These are phyloP conservation scores for Trichophyton verrucosum DNA, from an alignment of 2,329 filamentous ascomycete species.

Conservation along the genomic window DNA sequence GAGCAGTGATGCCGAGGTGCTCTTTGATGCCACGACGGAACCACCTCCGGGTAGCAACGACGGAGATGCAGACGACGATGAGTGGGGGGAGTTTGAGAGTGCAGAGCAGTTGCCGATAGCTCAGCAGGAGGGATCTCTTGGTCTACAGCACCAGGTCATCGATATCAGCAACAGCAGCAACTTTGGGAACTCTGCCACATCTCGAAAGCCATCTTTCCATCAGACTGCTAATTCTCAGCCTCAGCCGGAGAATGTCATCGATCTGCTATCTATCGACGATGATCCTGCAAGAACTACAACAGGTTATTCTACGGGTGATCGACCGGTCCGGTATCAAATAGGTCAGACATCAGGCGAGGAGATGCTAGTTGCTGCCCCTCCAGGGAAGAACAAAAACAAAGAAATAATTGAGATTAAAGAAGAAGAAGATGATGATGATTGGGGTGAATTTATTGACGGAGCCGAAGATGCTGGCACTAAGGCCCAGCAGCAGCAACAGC, in stretches of 20 bases:
- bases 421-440: constrained; percentile 37
- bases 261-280: constrained; percentile 12
- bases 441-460: constrained; percentile 42
- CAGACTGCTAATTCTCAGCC: constrained; percentile 6
- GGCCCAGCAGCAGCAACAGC: not conserved
- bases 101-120: constrained; percentile 17
- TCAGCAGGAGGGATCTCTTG: not conserved
- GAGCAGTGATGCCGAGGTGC: constrained; percentile 34
- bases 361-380: constrained; percentile 9
- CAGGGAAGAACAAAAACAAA: constrained; percentile 9
- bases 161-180: not conserved
- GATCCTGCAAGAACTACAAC: not conserved
- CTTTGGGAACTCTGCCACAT: not conserved
- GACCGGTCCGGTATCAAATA: not conserved
- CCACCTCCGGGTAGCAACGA: constrained; percentile 18
- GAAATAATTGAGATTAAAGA: constrained; percentile 16
- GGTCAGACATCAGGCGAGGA: constrained; percentile 1
- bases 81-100: constrained; percentile 37
- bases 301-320: not conserved
- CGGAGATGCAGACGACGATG: constrained; percentile 24
- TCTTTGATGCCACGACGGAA: constrained; percentile 49
- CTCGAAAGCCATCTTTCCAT: constrained; percentile 12
- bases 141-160: not conserved
- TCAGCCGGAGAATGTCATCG: not conserved
- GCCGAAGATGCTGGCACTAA: not conserved